Evolutionary conservation across 176 grass and related monocot species (phyloP), one percentile per base, ranked within the genome.

Genomic region (Luzula sylvatica): DNA sequence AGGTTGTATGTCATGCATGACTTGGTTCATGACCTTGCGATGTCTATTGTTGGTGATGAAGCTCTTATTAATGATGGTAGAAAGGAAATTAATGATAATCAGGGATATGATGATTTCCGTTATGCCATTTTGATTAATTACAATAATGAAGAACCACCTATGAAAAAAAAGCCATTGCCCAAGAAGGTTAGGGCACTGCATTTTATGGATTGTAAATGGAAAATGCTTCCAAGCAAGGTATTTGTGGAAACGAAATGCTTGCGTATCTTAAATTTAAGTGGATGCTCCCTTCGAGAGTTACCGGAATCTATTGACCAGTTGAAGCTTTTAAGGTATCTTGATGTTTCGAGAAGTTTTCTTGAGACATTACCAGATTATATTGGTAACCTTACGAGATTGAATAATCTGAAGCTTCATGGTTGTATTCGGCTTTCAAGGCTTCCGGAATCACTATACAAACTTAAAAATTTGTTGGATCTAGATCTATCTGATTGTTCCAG

Each of bases 1-100:
- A 3, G 1, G 0, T 8, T 15, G 9, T 52, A 55, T 14, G 53
- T 1, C 3, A 71, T 78, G 67, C 75, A 78, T 32, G 56, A 78
- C 43, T 32, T 78, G 3, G 75, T 71, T 13, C 66, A 64, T 26
- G 67, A 78, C 3, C 42, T 78, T 0, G 58, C 67, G 14, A 38
- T 0, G 27, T 75, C 23, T 7, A 15, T 66, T 38, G 46, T 38
- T 35, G 30, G 2, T 7, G 5, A 71, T 29, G 8, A 65, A 50
- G 44, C 38, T 3, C 21, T 23, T 11, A 5, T 61, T 32, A 15
- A 20, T 1, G 15, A 65, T 54, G 49, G 23, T 29, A 55, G 35
- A 4, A 35, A 56, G 4, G 7, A 19, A 5, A 35, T 15, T 1
- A 21, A 61, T 22, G 2, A 0, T 53, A 18, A 0, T 0, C 26